A percentile compares a stretch with the other conserved stretches of the same genome.
These are phyloP conservation scores for Clitopilus passeckerianus DNA, from an alignment of 768 basidiomycete genomes.

Conservation along the genomic window DNA sequence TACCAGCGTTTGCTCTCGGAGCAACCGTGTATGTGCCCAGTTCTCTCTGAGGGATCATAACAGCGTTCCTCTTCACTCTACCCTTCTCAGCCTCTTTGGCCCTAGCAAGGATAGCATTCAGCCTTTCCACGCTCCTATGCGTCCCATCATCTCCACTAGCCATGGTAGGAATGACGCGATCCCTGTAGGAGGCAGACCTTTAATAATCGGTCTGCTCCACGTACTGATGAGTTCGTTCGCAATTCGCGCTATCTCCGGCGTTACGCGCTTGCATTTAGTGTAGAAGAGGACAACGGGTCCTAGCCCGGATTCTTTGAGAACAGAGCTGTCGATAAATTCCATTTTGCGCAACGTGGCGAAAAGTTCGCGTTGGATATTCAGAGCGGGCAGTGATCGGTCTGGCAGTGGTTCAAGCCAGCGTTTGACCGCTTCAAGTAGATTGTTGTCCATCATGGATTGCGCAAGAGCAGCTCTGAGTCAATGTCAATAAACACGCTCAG, in stretches of 20 bases:
- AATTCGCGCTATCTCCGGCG: slow-evolving; percentile 71
- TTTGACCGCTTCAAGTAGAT: slow-evolving; percentile 84
- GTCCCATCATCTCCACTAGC: slow-evolving; percentile 34
- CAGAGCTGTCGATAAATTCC: slow-evolving; percentile 86
- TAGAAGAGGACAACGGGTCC: slow-evolving; percentile 93
- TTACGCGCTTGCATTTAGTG: slow-evolving; percentile 90
- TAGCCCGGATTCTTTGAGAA: slow-evolving; percentile 87
- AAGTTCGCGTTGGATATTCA: slow-evolving; percentile 93
- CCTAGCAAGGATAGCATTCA: slow-evolving; percentile 65
- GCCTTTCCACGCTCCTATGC: slow-evolving; percentile 38
- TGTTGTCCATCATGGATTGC: slow-evolving; percentile 93
- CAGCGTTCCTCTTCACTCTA: slow-evolving; percentile 71
- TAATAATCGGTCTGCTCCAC: slow-evolving; percentile 92
- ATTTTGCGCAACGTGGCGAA: slow-evolving; percentile 82
- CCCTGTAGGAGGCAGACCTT: slow-evolving; percentile 80
- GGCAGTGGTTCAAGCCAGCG: slow-evolving; percentile 94
- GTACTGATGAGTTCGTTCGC: slow-evolving; percentile 79
- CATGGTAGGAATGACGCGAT: slow-evolving; percentile 57
- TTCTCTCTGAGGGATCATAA: slow-evolving; percentile 75
- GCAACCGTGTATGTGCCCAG: slow-evolving; percentile 79
- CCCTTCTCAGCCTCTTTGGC: slow-evolving; percentile 66
- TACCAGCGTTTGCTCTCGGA: slow-evolving; percentile 53
- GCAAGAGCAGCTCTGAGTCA: slow-evolving; percentile 66
- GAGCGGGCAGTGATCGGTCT: slow-evolving; percentile 86
- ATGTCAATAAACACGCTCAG: slow-evolving; percentile 8